Percentiles rank a stretch among this genome's conserved stretches.
Conservation (phyloP, 805 yeast species). For the Candida boidinii region DNA sequence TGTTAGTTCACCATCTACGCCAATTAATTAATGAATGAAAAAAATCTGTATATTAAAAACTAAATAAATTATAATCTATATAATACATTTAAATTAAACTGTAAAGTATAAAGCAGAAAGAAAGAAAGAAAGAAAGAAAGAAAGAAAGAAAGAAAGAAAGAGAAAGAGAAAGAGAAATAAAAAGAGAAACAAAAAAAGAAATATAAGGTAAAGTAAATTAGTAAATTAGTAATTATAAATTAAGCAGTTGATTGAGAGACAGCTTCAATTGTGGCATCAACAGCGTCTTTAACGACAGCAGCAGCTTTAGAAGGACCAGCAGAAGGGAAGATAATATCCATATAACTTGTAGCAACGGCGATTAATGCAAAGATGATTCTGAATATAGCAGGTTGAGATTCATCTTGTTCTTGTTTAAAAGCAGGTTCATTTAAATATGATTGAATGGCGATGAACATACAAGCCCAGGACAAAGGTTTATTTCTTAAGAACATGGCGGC, state of each 20-base stretch:
- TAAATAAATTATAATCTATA: background rate
- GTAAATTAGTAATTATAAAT: too few species aligned
- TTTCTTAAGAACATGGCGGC: constrained; percentile 56
- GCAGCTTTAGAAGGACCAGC: constrained; percentile 24
- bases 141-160: too few species aligned
- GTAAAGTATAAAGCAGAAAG: too few species aligned
- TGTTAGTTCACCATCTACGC: background rate
- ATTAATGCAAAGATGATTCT: constrained; percentile 37
- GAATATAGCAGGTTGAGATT: constrained; percentile 37
- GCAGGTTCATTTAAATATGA: constrained; percentile 32
- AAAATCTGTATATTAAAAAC: background rate
- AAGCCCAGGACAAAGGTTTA: constrained; percentile 47
- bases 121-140: too few species aligned
- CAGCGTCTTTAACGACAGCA: constrained; percentile 1
- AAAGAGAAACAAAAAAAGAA: too few species aligned
- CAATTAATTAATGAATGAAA: background rate
- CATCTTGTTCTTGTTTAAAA: constrained; percentile 20
- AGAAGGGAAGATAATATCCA: constrained; percentile 42
- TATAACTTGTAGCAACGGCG: constrained; percentile 39
- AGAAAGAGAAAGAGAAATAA: too few species aligned
- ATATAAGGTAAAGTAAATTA: too few species aligned
- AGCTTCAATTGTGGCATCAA: background rate
- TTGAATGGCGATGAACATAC: constrained; percentile 44
- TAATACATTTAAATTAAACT: background rate
- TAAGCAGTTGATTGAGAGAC: too few species aligned